A percentile compares a stretch with the other conserved stretches of the same genome.
Evolutionary conservation across 163 green algal species (phyloP).

Genomic region (Chlamydomonas reinhardtii): DNA sequence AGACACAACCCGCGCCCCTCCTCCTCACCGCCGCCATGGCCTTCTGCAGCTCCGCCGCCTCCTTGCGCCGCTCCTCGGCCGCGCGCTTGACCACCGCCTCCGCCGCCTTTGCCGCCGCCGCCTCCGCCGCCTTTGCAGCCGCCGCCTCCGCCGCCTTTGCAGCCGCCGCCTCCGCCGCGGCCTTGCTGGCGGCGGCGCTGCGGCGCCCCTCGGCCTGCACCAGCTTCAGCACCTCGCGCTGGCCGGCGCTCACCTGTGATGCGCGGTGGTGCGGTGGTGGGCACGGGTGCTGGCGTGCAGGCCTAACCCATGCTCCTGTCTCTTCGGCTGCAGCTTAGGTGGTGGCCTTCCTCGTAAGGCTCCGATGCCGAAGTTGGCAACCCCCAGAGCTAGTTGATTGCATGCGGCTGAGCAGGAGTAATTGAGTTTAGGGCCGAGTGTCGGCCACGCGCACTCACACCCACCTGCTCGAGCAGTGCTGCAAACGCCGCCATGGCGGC

Average conservation of each 20-base stretch:
- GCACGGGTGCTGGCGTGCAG: no score
- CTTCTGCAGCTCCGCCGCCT: slow-evolving; percentile 32
- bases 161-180: slow-evolving; percentile 24
- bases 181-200: slow-evolving; percentile 5
- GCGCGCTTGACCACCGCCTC: slow-evolving; percentile 26
- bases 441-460: neutral
- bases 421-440: no score
- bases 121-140: slow-evolving; percentile 12
- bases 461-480: slow-evolving; percentile 39
- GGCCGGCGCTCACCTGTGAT: slow-evolving; percentile 6
- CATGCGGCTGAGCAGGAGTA: no score
- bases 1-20: neutral
- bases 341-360: no score
- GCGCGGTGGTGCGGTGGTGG: neutral
- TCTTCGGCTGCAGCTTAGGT: no score
- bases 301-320: no score
- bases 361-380: no score
- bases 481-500: neutral
- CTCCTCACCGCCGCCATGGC: neutral
- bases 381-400: no score
- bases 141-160: neutral
- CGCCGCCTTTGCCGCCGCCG: neutral
- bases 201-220: slow-evolving; percentile 19
- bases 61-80: slow-evolving; percentile 34
- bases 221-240: slow-evolving; percentile 42